Evolutionary conservation across 2,329 filamentous ascomycete genomes (phyloP), one percentile per base, ranked within the genome.

Genomic region (Dactylellina cionopaga): DNA sequence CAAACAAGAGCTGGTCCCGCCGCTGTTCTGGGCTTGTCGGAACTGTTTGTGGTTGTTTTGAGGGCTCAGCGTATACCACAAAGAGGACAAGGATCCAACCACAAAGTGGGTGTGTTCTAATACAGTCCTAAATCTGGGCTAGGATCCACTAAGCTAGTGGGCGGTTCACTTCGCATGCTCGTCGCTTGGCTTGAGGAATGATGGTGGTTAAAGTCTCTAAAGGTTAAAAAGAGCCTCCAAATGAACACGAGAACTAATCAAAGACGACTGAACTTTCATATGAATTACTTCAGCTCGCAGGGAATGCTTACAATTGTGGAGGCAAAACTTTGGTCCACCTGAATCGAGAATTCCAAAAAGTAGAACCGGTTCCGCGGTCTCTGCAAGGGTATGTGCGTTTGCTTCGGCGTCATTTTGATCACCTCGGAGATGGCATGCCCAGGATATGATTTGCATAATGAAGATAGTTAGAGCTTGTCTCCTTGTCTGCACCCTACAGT

Each of bases 181-280:
- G n/a, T n/a, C n/a, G n/a, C n/a, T n/a, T n/a, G n/a, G n/a, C n/a
- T 35, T 17, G n/a, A 1, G 17, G 10, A 4, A 17, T 25, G 9
- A 5, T 19, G 51, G 39, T 19, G 35, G 24, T 17, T 22, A 19
- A 37, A 24, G 10, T 33, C 51, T 24, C 4, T 41, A 55, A 27
- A 17, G 22, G n/a, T 33, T 25, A 7, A 52, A 55, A 39, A 55
- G 51, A 55, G 51, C 51, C 51, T 55, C 51, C n/a, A n/a, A n/a
- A 11, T 11, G 3, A 17, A 10, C 10, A 2, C 15, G 5, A 13
- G 15, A 19, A 19, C 7, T 22, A n/a, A 7, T 52, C 46, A n/a
- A n/a, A n/a, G n/a, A n/a, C n/a, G n/a, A n/a, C n/a, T n/a, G 46
- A 11, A 25, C 19, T 33, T 33, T 19, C 49, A 17, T 9, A 52